phyloP scores from a whole-genome alignment of 352 stramenopile species.

The Phytopythium litorale region DNA sequence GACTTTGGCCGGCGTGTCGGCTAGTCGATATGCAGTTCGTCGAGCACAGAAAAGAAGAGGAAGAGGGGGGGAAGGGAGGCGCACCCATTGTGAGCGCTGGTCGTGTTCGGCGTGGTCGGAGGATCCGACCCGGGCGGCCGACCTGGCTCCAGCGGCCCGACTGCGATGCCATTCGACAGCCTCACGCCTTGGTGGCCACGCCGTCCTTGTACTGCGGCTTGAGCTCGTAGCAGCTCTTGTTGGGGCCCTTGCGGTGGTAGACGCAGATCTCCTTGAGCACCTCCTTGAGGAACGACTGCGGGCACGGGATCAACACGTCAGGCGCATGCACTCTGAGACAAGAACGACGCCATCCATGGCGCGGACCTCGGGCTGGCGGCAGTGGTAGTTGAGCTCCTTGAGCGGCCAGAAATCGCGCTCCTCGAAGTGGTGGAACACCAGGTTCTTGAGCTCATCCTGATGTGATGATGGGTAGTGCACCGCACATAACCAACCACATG shows the following conservation, averaged over 20 bases:
- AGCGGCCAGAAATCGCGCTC: conserved; percentile 85
- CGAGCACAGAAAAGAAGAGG: not conserved
- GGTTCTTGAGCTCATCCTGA: conserved; percentile 85
- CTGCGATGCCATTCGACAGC: not conserved
- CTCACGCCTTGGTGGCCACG: conserved; percentile 33
- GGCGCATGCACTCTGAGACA: not conserved
- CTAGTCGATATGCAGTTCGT: not conserved
- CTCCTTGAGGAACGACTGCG: conserved; percentile 83
- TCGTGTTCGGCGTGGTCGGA: no score
- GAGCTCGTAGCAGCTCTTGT: conserved; percentile 90
- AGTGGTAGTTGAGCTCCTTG: conserved; percentile 88
- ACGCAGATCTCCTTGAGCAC: conserved; percentile 88
- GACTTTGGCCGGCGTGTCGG: not conserved
- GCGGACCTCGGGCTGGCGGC: conserved; percentile 79
- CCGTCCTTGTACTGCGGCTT: conserved; percentile 87
- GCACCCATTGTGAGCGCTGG: no score
- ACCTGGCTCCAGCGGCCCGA: no score
- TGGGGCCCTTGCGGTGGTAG: conserved; percentile 85
- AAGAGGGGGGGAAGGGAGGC: not conserved
- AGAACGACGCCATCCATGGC: not conserved
- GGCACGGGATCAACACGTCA: not conserved
- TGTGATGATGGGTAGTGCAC: conserved; percentile 12
- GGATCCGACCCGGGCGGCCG: not conserved
- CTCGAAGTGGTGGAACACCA: conserved; percentile 86
- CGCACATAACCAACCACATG: not conserved